Evolutionary conservation across 2,329 filamentous ascomycete genomes (phyloP), one percentile per base, ranked within the genome.

Genomic region (Colletotrichum sp.): DNA sequence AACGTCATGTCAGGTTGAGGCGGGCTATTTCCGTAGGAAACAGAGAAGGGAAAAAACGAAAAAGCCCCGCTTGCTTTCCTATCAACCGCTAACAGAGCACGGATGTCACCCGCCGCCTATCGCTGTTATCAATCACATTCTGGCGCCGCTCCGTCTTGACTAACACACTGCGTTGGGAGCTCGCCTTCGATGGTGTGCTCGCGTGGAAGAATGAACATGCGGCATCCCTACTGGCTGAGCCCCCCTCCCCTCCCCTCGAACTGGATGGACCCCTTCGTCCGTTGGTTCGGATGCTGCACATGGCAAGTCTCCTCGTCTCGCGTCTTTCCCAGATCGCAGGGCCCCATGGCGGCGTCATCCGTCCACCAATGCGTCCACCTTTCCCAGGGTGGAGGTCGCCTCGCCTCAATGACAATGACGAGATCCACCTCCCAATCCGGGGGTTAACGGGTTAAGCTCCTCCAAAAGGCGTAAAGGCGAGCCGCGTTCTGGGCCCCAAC

Each of bases 391-490:
- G 62, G 34, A 34, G 34, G 60, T 27, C 34, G 30, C 34, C 34
- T 64, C 61, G 61, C 32, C 22, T 52, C 39, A 27, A 39, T 39
- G 62, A 18, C 30, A 39, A 67, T 67, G 65, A 67, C 65, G 65
- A 67, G 65, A 58, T 69, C 66, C 66, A 69, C 64, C 52, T 36
- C 66, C 55, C 25, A 69, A 61, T 61, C 66, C 55, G 66, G 66
- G 55, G 55, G 61, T 48, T 48, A 9, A 36, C 55, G 61, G 61
- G 43, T 52, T 10, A 52, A 43, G 34, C 36, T 58, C 4, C 15
- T 27, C 43, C 43, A 22, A 52, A 52, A 52, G 43, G 43, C 43
- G 43, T 39, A 67, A 68, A 68, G 66, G 52, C 66, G 66, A 60
- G 39, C 48, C 65, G 65, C 66, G 66, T 15, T 52, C 16, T 39